Base-by-base conservation (phyloP, 2,329 filamentous ascomycete species). In the Tolypocladium tropicale region DNA sequence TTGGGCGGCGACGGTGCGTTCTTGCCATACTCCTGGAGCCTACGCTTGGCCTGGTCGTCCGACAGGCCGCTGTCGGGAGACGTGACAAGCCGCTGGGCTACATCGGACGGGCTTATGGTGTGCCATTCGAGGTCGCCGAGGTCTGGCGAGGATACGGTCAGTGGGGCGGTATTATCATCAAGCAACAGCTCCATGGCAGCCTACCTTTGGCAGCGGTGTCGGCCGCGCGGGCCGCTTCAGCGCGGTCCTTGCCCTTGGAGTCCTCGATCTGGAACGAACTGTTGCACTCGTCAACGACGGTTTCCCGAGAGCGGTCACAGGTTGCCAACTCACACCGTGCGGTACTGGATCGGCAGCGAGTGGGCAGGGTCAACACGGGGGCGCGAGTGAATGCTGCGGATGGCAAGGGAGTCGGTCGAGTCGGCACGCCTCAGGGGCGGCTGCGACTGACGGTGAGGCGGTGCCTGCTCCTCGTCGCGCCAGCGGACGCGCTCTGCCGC, bases 91-190 rank as follows among this genome's bases (percentile, higher is more conserved):
- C 84, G 79, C 32, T 76, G 74, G 57, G 79, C 76, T n/a, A 88
- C 72, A 56, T 87, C 82, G 7, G 81, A 73, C 14, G 76, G 64
- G 0, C 80, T 68, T 12, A 88, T 71, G 0, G 73, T 82, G 67
- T 90, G 87, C 84, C 86, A 88, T 63, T 89, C 83, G 53, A 89
- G 75, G 57, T 78, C 76, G 53, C 78, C 80, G 55, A 86, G 77
- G 59, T 85, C 82, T 84, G 53, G 1, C 18, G 36, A 21, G 21
- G n/a, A 2, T 9, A 1, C 34, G 16, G 32, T 54, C n/a, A 50
- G 32, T 18, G 2, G 18, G 2, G 1, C 16, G 2, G n/a, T 1
- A 49, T 11, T 10, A 3, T 3, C n/a, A n/a, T 32, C 37, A 25
- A 32, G 10, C 14, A 6, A 9, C 11, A 23, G 14, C 53, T 28